Evolutionary conservation across 768 basidiomycete species (phyloP).

Genomic region (Trametes sanguinea): DNA sequence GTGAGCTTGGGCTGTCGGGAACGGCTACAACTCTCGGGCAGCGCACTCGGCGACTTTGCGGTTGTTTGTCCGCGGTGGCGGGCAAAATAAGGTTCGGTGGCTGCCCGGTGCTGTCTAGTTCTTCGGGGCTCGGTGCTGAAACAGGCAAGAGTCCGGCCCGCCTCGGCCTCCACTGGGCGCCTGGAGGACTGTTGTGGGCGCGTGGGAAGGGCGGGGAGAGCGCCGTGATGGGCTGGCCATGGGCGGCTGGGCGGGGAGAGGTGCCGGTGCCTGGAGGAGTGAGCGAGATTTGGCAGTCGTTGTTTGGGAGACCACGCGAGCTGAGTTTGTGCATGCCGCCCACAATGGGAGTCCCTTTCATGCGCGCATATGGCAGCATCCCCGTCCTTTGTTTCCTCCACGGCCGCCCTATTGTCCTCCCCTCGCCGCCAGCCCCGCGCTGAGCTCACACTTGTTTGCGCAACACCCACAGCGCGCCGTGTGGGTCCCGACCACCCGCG

Average conservation of each 20-base stretch:
- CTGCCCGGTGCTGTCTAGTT: conserved; percentile 43
- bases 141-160: background rate
- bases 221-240: conserved; percentile 2
- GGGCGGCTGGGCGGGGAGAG: background rate
- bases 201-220: background rate
- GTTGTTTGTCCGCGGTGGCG: conserved; percentile 42
- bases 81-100: conserved; percentile 61
- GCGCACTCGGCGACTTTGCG: conserved; percentile 26
- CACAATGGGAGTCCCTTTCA: conserved; percentile 33
- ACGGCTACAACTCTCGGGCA: conserved; percentile 30
- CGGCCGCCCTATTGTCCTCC: conserved; percentile 16
- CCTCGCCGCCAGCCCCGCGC: background rate
- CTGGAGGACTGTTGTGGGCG: too few relatives aligned
- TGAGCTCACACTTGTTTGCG: background rate
- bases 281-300: conserved; percentile 17
- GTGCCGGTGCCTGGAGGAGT: background rate
- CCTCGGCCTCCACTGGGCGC: too few relatives aligned
- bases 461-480: background rate
- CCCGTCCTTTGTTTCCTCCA: conserved; percentile 15
- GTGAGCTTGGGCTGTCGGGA: conserved; percentile 47
- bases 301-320: conserved; percentile 15
- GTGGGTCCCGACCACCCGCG: background rate
- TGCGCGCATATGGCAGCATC: conserved; percentile 1
- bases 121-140: conserved; percentile 38
- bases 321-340: conserved; percentile 12